Conservation (phyloP, 768 basidiomycete species). For the Suillus brevipes region DNA sequence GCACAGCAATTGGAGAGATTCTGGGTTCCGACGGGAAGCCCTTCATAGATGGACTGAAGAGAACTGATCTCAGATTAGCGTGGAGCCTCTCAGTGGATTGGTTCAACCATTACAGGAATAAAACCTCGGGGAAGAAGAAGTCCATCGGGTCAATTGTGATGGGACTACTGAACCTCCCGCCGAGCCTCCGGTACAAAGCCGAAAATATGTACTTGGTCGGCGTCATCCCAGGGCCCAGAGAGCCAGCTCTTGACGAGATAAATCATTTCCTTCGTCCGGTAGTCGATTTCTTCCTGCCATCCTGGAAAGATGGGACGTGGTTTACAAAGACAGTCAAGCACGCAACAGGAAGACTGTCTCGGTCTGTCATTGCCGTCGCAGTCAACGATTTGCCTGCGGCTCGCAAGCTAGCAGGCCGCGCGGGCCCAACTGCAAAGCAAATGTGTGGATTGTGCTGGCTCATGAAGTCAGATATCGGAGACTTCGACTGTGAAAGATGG, state of each 20-base stretch:
- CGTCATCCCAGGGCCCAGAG: slow-evolving; percentile 37
- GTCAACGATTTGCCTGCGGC: slow-evolving; percentile 33
- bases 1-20: slow-evolving; percentile 26
- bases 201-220: slow-evolving; percentile 41
- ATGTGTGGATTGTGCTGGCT: slow-evolving; percentile 33
- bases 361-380: slow-evolving; percentile 24
- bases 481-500: slow-evolving; percentile 31
- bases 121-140: slow-evolving; percentile 18
- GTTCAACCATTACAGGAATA: slow-evolving; percentile 27
- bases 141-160: slow-evolving; percentile 18
- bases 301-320: slow-evolving; percentile 33
- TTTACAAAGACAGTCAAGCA: slow-evolving; percentile 23
- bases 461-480: slow-evolving; percentile 25
- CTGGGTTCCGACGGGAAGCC: slow-evolving; percentile 24
- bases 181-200: slow-evolving; percentile 8
- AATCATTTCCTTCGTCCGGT: slow-evolving; percentile 37
- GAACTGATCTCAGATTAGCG: slow-evolving; percentile 16
- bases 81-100: slow-evolving; percentile 29
- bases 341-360: slow-evolving; percentile 26
- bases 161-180: slow-evolving; percentile 25
- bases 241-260: slow-evolving; percentile 32
- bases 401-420: slow-evolving; percentile 20
- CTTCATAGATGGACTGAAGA: slow-evolving; percentile 18
- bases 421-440: slow-evolving; percentile 11
- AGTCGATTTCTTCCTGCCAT: slow-evolving; percentile 31